phyloP scores from a whole-genome alignment of 2,329 filamentous ascomycete species.

The Cryphonectria carpinicola region DNA sequence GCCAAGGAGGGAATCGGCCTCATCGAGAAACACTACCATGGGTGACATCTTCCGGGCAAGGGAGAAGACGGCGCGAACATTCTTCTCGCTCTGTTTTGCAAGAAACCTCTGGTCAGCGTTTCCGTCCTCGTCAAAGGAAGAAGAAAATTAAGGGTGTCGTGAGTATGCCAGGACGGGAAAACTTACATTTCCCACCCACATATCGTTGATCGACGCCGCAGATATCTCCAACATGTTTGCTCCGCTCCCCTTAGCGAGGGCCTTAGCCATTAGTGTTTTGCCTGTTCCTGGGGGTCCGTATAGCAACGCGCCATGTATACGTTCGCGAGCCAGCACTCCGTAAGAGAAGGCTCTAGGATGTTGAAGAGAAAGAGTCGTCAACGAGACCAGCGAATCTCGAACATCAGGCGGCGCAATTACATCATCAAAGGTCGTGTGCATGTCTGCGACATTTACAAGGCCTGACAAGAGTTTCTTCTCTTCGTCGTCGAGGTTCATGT shows the following conservation, averaged over 20 bases:
- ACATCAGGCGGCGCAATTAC: conserved; percentile 83
- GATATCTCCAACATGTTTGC: conserved; percentile 83
- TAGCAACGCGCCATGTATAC: conserved; percentile 84
- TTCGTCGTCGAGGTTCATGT: conserved; percentile 66
- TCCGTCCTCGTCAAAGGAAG: neutral
- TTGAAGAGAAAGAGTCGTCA: conserved; percentile 84
- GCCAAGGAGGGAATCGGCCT: conserved; percentile 90
- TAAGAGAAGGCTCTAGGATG: conserved; percentile 96
- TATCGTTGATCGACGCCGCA: conserved; percentile 91
- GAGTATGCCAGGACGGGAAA: neutral
- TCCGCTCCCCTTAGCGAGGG: conserved; percentile 69
- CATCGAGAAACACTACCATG: conserved; percentile 94
- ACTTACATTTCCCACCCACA: conserved; percentile 82
- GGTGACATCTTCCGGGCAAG: conserved; percentile 90
- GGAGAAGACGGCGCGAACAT: conserved; percentile 88
- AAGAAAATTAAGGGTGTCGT: neutral
- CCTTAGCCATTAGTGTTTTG: conserved; percentile 72
- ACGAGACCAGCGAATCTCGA: conserved; percentile 82
- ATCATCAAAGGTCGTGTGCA: conserved; percentile 85
- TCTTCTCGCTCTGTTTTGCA: conserved; percentile 70
- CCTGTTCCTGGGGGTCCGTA: conserved; percentile 87
- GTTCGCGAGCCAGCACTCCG: conserved; percentile 87
- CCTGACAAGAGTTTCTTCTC: conserved; percentile 83
- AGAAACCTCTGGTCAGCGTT: neutral
- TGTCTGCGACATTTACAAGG: conserved; percentile 78